Evolutionary conservation across 139 green algal species (phyloP), one percentile per base, ranked within the genome.

Genomic region (Ulvella scutata): DNA sequence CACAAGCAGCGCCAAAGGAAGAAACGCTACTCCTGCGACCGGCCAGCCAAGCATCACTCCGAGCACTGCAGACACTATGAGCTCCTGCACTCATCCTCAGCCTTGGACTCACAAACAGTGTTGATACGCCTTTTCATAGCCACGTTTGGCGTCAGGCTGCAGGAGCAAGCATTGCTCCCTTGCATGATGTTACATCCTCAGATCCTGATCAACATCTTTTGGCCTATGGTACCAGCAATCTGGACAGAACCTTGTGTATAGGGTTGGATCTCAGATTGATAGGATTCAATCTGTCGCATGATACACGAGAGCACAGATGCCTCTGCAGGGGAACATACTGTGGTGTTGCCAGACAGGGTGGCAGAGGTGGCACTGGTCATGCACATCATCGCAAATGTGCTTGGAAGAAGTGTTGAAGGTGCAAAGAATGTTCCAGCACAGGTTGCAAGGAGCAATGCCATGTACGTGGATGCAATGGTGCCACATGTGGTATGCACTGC

Each of bases 31-130:
- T 0, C 74, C 86, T 10, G 84, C 84, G 4, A 96, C 90, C 4
- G 82, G 74, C 90, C 90, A 96, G n/a, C 90, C 90, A 78, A 90
- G 81, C 7, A 93, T 26, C 9, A 93, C 79, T 13, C 86, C 90
- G 6, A 87, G 61, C 0, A 80, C 84, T 20, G 87, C 80, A 7
- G 76, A 72, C 0, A 72, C 37, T 0, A 91, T 85, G 3, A 86
- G 82, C 3, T 37, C 74, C 77, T 78, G 34, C 40, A 81, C 13
- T 3, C 39, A n/a, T 59, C 17, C 23, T 35, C 13, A 72, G 60
- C 60, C 60, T 72, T 17, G 40, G 17, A 13, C 13, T 59, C 40
- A n/a, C n/a, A n/a, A n/a, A n/a, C n/a, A n/a, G n/a, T n/a, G n/a
- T n/a, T n/a, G n/a, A n/a, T n/a, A n/a, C n/a, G n/a, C n/a, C n/a